Evolutionary conservation across 768 basidiomycete species (phyloP), one percentile per base, ranked within the genome.

Genomic region (Boletus rex-veris): DNA sequence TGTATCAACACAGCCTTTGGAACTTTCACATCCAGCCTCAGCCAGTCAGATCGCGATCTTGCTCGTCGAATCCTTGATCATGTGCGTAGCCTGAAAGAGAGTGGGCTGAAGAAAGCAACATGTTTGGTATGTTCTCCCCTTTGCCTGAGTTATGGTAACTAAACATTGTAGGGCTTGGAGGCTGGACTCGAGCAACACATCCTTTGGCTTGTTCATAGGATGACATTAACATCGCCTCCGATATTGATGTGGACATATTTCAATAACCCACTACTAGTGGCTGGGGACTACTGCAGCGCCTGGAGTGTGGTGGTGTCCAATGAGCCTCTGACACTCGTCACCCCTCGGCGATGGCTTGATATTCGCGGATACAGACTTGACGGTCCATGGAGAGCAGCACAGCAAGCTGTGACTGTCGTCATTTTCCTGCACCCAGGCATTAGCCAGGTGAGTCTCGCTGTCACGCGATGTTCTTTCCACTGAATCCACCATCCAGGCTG

Each of bases 341-440:
- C 83, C 49, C 90, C 90, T 39, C 77, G 89, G 33, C 81, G 90
- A 16, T 92, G 90, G 90, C 70, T 89, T 38, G 86, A 90, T 64
- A 79, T 90, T 50, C 72, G 73, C n/a, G 90, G 90, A 4, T 60
- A 61, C 15, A 82, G 74, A 60, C 71, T 90, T 35, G 65, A 71
- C 10, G 82, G 84, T 52, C 77, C 80, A 36, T 92, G 90, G 90
- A 77, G 81, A 50, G 80, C 86, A n/a, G 89, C 83, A 8, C 63
- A 86, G 42, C 77, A 81, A 58, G 85, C 88, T 7, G 82, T 90
- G 41, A 77, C 85, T 49, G 81, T 87, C 8, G 69, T 83, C 24
- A 65, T 92, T 37, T 69, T 87, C 38, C 82, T 87, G 55, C 79
- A 84, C 56, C 90, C 90, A 21, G 90, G 90, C 3, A 80, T 90